Conservation (phyloP, 2,329 filamentous ascomycete genomes). For the Ophiostoma piceae region DNA sequence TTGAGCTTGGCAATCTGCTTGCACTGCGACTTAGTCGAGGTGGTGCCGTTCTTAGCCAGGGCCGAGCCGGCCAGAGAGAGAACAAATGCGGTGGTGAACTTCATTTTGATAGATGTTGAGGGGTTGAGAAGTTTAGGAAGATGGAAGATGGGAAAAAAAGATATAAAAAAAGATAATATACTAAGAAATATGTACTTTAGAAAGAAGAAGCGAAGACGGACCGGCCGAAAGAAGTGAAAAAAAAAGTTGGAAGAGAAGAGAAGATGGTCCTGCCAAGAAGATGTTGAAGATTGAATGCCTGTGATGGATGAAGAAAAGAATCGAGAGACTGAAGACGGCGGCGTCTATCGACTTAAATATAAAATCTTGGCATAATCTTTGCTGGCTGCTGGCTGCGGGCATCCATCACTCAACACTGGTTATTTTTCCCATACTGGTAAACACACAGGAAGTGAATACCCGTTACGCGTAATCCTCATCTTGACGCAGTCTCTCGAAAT, state of each 20-base stretch:
- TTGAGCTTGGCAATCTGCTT: conserved; percentile 8
- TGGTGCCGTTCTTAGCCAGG: conserved; percentile 9
- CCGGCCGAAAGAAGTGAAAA: conserved; percentile 9
- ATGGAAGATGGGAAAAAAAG: background rate
- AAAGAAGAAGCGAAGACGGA: conserved; percentile 8
- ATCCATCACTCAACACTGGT: background rate
- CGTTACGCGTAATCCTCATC: conserved; percentile 8
- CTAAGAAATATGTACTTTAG: conserved; percentile 13
- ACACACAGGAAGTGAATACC: background rate
- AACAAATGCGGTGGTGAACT: conserved; percentile 6
- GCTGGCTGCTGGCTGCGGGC: background rate
- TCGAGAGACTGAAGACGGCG: background rate
- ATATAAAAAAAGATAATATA: background rate
- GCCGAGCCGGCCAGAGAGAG: background rate
- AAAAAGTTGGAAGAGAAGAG: conserved; percentile 10
- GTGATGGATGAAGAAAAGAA: conserved; percentile 7
- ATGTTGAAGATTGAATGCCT: background rate
- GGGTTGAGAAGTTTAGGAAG: background rate
- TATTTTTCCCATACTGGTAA: background rate
- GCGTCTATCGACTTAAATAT: background rate
- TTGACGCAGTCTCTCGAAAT: background rate
- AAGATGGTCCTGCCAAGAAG: conserved; percentile 10
- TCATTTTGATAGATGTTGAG: background rate
- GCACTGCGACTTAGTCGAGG: conserved; percentile 9
- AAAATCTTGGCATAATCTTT: background rate